phyloP scores from a whole-genome alignment of 2,329 filamentous ascomycete genomes.

The Tolypocladium paradoxum region DNA sequence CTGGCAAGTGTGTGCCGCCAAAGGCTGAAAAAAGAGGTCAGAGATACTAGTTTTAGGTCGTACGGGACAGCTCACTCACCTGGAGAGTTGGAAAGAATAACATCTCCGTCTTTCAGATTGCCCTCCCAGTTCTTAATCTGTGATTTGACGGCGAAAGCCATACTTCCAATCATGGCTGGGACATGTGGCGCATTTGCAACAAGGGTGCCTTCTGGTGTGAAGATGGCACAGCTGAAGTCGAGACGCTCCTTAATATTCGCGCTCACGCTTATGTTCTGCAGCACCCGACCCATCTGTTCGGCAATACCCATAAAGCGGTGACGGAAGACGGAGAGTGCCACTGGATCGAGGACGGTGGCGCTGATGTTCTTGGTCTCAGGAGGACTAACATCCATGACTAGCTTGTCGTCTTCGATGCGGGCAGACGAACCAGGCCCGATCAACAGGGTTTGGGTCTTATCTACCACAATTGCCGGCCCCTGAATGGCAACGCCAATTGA shows the following conservation, averaged over 20 bases:
- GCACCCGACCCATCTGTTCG: conserved; percentile 69
- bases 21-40: too few species aligned
- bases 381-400: too few species aligned
- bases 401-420: too few species aligned
- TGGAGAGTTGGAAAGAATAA: conserved; percentile 24
- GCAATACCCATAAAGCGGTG: conserved; percentile 79
- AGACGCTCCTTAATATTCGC: conserved; percentile 73
- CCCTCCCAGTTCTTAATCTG: conserved; percentile 58
- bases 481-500: too few species aligned
- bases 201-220: conserved; percentile 61
- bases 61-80: too few species aligned
- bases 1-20: conserved; percentile 27
- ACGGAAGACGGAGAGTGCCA: conserved; percentile 66
- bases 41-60: too few species aligned
- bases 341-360: too few species aligned
- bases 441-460: too few species aligned
- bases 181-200: conserved; percentile 69
- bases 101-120: conserved; percentile 21
- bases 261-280: conserved; percentile 70
- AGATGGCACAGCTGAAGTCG: conserved; percentile 73
- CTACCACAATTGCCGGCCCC: too few species aligned
- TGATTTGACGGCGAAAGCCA: conserved; percentile 64
- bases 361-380: too few species aligned
- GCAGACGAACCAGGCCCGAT: too few species aligned
- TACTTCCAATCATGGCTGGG: conserved; percentile 65